Base-by-base conservation (phyloP, 345 rosid genomes). In the Lepidium aucheri region DNA sequence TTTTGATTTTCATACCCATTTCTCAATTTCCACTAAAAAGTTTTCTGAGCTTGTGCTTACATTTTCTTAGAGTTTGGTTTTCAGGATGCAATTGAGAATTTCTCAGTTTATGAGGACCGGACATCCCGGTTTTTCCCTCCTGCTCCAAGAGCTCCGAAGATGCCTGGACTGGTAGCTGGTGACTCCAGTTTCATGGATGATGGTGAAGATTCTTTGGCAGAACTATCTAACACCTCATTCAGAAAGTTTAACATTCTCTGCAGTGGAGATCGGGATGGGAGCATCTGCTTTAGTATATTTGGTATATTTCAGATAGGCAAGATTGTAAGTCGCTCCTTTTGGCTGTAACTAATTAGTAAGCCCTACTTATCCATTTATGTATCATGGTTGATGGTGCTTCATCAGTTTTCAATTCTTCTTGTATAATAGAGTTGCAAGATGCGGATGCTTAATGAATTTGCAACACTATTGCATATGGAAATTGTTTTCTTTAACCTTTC, bases 241-340 rank as follows among this genome's bases (percentile, higher is more conserved):
- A 90, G 81, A 42, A 79, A 87, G n/a, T 90, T 90, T 78, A 93
- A 90, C 79, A 77, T 90, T 71, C 84, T 93, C 18, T 90, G 97
- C 69, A 88, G 97, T 68, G 90, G 88, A 58, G 91, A 90, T 75
- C 86, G 66, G 61, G 89, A 90, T 71, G 98, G 98, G 75, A 80
- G 75, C 79, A 77, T 90, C 54, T 85, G 88, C 83, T 90, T 90
- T 60, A 86, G 82, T 69, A 86, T 93, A 67, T 93, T 93, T 74
- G 98, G 98, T 71, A 88, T 90, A 80, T 90, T 88, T 82, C 91
- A 87, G 32, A 84, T 93, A 4, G 97, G 94, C 43, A 86, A 86
- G 81, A 76, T 88, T 75, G 98, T 93, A 83, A 90, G 96, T 81
- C 47, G 22, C 63, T 55, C 54, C 35, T 63, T 32, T 18, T 60